These are phyloP conservation scores for Hordeum pubiflorum DNA, from an alignment of 202 grass and related monocot genomes.

Conservation along the genomic window DNA sequence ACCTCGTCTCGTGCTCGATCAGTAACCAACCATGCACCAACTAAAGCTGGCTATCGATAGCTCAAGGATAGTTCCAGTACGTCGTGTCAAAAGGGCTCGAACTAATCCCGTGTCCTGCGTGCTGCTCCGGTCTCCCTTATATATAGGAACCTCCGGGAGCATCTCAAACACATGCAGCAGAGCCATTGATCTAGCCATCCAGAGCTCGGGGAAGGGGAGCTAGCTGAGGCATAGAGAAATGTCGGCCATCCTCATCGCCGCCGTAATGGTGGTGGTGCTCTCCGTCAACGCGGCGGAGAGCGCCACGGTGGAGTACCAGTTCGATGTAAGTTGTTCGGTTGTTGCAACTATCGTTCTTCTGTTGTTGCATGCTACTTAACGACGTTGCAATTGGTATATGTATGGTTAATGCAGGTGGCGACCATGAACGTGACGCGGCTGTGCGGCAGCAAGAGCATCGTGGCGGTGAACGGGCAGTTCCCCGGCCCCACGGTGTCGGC, in stretches of 20 bases:
- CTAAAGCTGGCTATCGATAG: background rate
- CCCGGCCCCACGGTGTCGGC: constrained; percentile 61
- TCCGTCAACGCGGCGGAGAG: constrained; percentile 7
- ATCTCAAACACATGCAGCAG: background rate
- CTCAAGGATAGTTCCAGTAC: background rate
- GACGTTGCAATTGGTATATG: background rate
- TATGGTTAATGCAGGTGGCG: constrained; percentile 45
- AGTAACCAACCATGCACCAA: constrained; percentile 28
- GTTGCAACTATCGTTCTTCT: background rate
- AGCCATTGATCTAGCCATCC: background rate
- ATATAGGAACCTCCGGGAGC: constrained; percentile 7
- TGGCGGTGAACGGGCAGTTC: constrained; percentile 78
- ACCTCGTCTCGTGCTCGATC: constrained; percentile 13
- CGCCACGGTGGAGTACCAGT: constrained; percentile 62
- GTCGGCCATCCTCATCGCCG: constrained; percentile 18
- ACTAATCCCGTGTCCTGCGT: background rate
- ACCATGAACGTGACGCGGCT: constrained; percentile 58
- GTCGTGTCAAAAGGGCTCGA: background rate
- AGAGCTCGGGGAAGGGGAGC: background rate
- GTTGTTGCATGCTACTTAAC: too few relatives aligned
- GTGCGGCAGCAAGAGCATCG: constrained; percentile 71
- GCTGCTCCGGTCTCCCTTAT: constrained; percentile 1
- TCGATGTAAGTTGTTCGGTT: constrained; percentile 41
- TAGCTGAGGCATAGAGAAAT: constrained; percentile 14
- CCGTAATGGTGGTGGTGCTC: constrained; percentile 18